Evolutionary conservation across 1,284 basidiomycete species (phyloP), one percentile per base, ranked within the genome.

Genomic region (Rugosomyces carneus): DNA sequence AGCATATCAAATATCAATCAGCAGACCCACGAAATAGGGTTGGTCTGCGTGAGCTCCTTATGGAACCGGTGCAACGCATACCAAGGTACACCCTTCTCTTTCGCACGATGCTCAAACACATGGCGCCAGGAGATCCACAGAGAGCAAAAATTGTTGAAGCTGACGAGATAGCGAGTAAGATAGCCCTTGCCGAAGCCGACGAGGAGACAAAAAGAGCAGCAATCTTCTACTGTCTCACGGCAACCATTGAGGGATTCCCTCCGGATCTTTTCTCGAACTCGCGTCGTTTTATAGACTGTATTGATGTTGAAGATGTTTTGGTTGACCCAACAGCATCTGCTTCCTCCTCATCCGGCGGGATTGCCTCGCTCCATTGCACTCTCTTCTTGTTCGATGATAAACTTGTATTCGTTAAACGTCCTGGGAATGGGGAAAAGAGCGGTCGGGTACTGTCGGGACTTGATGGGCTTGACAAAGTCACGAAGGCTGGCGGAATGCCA

Each of bases 51-150:
- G 95, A 99, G 64, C 79, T 99, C 35, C 74, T 99, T 35, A 97
- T 98, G 81, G 96, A 99, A 60, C 96, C 96, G n/a, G 91, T 98
- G n/a, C 96, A 99, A 64, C 84, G 96, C 21, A 92, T 99, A 53
- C 94, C 96, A 0, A 77, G 95, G 47, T 99, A 99, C 67, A 96
- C 92, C 1, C 74, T 99, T 19, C 75, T 99, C 52, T 91, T 97
- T 65, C 85, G 92, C 53, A 84, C 76, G 1, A 94, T 95, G 84
- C 73, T 92, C 57, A 93, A 93, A 64, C 78, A 86, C 58, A 89
- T 94, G 86, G 75, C 77, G 9, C 76, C 77, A 0, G 71, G 74
- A 37, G 90, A 94, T 56, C 74, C 80, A 1, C 90, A 93, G 57
- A 77, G 88, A n/a, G 73, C 76, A 2, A 88, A 87, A 57, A 71